Base-by-base conservation (phyloP, 2,329 filamentous ascomycete genomes). In the Beauveria sp. region DNA sequence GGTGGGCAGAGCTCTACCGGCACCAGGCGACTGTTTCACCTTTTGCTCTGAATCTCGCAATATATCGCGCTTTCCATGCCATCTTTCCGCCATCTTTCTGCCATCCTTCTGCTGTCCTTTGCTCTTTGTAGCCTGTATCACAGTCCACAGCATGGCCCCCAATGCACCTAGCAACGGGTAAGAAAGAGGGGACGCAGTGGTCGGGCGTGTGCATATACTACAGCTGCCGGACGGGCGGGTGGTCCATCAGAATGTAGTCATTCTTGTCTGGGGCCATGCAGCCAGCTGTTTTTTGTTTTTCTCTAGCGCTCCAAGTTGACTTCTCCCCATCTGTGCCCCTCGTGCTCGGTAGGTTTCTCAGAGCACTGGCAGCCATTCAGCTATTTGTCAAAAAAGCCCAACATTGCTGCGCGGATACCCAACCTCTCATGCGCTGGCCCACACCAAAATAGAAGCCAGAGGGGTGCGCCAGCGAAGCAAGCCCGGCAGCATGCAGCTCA, bases 331-430 rank as follows among this genome's bases (percentile, higher is more conserved):
- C 10, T 18, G 26, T 58, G 28, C 55, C 55, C 55, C 55, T 50
- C 55, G 31, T 26, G 55, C 55, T 58, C 55, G 38, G 51, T 38
- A 54, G 51, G 3, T 40, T 40, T 42, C n/a, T 14, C n/a, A 53
- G 8, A 26, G 20, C 14, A 5, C 4, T 24, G 26, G 26, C 26
- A n/a, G 34, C 18, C 42, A 20, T n/a, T 42, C 7, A 24, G 34
- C 18, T 24, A 16, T 58, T 50, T 20, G 43, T 18, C 51, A 22
- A 38, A 24, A 24, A 52, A 38, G 53, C 53, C 40, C 20, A 28
- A 46, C 45, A 38, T 58, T 58, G 22, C 56, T 60, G 56, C 56
- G 56, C 56, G 46, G 56, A 60, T 60, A 60, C 56, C 56, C 56
- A 60, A 60, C 49, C 34, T 52, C 38, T 22, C 45, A 60, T 60